phyloP scores from a whole-genome alignment of 2,329 filamentous ascomycete genomes.

The Thelonectria rubi region DNA sequence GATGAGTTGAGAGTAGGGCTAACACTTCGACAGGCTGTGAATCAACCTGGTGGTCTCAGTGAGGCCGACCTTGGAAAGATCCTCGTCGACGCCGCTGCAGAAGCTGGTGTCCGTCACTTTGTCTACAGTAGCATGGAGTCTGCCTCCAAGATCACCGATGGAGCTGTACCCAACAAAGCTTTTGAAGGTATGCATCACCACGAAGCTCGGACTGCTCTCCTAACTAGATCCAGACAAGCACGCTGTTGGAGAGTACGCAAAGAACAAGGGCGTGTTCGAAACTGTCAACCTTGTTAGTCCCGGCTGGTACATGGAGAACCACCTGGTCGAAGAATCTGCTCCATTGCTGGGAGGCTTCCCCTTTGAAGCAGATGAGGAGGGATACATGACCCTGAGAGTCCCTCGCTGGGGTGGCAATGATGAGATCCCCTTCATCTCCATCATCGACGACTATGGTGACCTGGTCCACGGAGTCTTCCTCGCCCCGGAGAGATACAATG shows the following conservation, averaged over 20 bases:
- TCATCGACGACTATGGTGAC: constrained; percentile 55
- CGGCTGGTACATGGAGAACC: constrained; percentile 56
- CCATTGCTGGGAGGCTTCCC: constrained; percentile 54
- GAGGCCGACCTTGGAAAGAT: constrained; percentile 49
- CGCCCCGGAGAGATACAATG: constrained; percentile 49
- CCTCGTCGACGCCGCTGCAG: constrained; percentile 46
- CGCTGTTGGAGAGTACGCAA: constrained; percentile 50
- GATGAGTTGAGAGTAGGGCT: neutral
- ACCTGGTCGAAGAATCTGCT: constrained; percentile 47
- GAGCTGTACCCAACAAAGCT: constrained; percentile 43
- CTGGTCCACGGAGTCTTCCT: constrained; percentile 56
- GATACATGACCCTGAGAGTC: constrained; percentile 46
- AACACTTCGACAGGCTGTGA: constrained; percentile 34
- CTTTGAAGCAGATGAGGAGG: constrained; percentile 46
- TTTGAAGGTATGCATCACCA: constrained; percentile 45
- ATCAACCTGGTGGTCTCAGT: constrained; percentile 39
- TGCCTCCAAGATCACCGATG: constrained; percentile 45
- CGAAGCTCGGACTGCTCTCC: neutral
- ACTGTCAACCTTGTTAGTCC: constrained; percentile 48
- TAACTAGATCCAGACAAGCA: constrained; percentile 47
- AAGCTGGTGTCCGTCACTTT: constrained; percentile 48
- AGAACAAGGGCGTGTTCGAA: constrained; percentile 45
- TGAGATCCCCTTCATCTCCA: constrained; percentile 50
- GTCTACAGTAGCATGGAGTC: constrained; percentile 50
- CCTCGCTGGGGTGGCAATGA: constrained; percentile 52